Percentiles rank a stretch among this genome's conserved stretches.
These are phyloP conservation scores for Trichoderma virens DNA, from an alignment of 495 filamentous ascomycete genomes.

Conservation along the genomic window DNA sequence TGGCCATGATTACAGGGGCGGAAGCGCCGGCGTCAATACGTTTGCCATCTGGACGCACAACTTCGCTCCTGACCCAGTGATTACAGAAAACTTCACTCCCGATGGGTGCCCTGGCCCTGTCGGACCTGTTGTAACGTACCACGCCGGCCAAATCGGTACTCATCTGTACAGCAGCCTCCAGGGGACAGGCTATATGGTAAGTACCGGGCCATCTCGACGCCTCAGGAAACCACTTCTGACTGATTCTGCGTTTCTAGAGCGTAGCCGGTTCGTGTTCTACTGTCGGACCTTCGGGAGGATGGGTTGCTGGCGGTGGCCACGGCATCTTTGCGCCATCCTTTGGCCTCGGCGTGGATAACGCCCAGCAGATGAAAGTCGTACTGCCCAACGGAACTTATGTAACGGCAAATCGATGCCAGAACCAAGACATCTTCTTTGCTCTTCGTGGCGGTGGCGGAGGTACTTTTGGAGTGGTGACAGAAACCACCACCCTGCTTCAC, in stretches of 20 bases:
- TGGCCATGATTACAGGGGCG: not conserved
- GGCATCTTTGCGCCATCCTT: conserved; percentile 29
- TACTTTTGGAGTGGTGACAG: conserved; percentile 11
- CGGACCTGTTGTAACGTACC: not conserved
- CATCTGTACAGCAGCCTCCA: not conserved
- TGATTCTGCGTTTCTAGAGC: not conserved
- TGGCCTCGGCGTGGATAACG: conserved; percentile 44
- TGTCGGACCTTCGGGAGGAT: conserved; percentile 44
- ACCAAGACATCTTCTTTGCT: conserved; percentile 56
- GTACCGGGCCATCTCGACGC: no score
- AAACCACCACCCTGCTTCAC: not conserved
- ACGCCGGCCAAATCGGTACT: not conserved
- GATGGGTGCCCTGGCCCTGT: not conserved
- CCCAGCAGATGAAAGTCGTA: conserved; percentile 46
- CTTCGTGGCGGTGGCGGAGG: conserved; percentile 50
- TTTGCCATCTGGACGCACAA: not conserved
- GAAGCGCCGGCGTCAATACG: not conserved
- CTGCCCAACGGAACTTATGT: conserved; percentile 46
- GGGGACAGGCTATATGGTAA: not conserved
- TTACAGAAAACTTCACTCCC: not conserved
- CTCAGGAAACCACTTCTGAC: not conserved
- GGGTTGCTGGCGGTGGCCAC: conserved; percentile 46
- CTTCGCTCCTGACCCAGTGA: not conserved
- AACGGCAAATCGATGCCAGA: conserved; percentile 38
- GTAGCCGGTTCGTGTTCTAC: conserved; percentile 18